Conservation (phyloP, 2,329 filamentous ascomycete genomes). For the Tolypocladium amazonense region DNA sequence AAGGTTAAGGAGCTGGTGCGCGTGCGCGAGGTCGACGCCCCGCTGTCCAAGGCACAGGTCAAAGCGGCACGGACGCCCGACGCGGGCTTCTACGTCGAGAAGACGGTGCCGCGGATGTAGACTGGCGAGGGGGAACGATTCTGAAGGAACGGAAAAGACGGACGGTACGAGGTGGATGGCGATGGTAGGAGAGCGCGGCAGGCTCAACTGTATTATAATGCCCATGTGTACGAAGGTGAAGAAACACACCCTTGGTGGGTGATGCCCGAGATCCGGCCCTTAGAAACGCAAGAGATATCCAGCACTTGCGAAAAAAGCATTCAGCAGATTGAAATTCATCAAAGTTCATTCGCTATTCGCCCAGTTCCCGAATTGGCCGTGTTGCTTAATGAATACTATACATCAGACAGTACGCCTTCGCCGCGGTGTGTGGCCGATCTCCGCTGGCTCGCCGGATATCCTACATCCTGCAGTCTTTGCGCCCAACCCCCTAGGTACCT, state of each 20-base stretch:
- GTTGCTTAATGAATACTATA: background rate
- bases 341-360: background rate
- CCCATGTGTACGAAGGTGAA: slow-evolving; percentile 3
- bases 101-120: slow-evolving; percentile 19
- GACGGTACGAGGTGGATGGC: background rate
- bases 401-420: background rate
- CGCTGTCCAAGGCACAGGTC: slow-evolving; percentile 57
- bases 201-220: slow-evolving; percentile 21
- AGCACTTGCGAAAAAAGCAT: background rate
- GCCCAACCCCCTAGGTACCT: background rate
- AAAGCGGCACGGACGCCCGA: slow-evolving; percentile 64
- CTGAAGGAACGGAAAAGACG: background rate
- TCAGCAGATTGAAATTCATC: background rate
- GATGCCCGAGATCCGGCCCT: background rate
- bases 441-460: background rate
- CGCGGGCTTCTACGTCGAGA: slow-evolving; percentile 72
- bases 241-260: background rate
- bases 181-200: background rate
- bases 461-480: background rate
- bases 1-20: slow-evolving; percentile 86
- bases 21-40: slow-evolving; percentile 63
- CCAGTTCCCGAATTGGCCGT: background rate
- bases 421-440: background rate
- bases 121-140: background rate
- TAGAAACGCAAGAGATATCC: background rate